Base-by-base conservation (phyloP, 208 protist genomes). In the Leishmania martiniquensis region DNA sequence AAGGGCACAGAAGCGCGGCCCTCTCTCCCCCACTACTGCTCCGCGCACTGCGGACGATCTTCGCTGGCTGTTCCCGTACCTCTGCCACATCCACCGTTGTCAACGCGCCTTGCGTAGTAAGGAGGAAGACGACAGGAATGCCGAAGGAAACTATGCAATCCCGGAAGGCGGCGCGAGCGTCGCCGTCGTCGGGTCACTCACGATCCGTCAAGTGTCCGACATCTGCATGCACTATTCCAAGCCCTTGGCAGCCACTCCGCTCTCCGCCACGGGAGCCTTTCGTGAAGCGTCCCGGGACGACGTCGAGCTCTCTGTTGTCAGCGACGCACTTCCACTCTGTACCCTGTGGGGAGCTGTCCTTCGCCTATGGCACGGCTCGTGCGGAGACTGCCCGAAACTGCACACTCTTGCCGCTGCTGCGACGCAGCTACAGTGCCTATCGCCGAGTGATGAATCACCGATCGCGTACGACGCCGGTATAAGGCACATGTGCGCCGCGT, bases 261-360 rank as follows among this genome's bases (percentile, higher is more conserved):
- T 69, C 42, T 51, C 65, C 49, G 9, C 25, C 39, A 34, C 65
- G 44, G 65, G n/a, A 22, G 7, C 34, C 65, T 12, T 49, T 7
- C 1, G 22, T n/a, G 65, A 69, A 32, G 12, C 44, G 15, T 57
- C 47, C 54, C 54, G n/a, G 20, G 71, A 34, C 49, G 34, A 75
- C 32, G 54, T 39, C 34, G 71, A 49, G 71, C 32, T 75, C 7
- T 54, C 49, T 2, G 12, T 59, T 22, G 71, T 75, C 17, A 47
- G 34, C 15, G 59, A 59, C 47, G 65, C 59, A 13, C 77, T 81
- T 45, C 77, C 77, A 7, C 20, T 47, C 17, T 63, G 55, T 34
- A 60, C 67, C 20, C 13, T 81, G 32, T 81, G 77, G 77, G 77
- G 77, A 4, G 67, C 52, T 72, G 77, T 51, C 7, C 77, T 55